These are phyloP conservation scores for Chlamydomonas asymmetrica DNA, from an alignment of 139 green algal species.

Conservation along the genomic window DNA sequence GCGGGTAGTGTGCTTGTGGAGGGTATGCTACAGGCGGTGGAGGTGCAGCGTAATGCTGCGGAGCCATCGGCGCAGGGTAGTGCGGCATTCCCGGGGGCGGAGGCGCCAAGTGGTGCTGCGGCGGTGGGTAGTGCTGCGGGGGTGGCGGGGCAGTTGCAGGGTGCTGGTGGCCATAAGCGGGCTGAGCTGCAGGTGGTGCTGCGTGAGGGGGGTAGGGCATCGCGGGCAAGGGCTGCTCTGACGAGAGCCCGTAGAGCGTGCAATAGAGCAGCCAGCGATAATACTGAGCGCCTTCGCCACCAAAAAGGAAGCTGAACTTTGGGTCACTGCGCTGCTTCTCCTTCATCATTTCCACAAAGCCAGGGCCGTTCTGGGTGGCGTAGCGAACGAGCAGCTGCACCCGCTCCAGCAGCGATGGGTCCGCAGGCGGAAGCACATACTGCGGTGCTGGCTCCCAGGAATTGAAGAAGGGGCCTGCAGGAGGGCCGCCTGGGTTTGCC, in stretches of 20 bases:
- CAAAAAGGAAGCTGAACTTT: conserved; percentile 54
- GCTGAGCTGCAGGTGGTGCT: neutral
- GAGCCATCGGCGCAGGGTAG: neutral
- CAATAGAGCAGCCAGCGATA: conserved; percentile 49
- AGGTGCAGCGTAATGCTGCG: conserved; percentile 1
- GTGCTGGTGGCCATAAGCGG: neutral
- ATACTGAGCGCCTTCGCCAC: conserved; percentile 36
- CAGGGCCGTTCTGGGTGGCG: conserved; percentile 39
- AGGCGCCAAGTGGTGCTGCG: neutral
- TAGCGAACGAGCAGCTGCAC: conserved; percentile 45
- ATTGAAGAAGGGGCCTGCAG: conserved; percentile 46
- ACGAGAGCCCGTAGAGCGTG: conserved; percentile 3
- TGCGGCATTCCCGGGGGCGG: neutral
- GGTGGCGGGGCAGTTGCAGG: neutral
- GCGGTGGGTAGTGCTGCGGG: neutral
- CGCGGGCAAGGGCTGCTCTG: neutral
- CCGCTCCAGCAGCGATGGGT: conserved; percentile 20
- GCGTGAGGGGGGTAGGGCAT: neutral
- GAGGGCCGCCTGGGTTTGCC: too few relatives aligned
- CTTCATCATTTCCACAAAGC: conserved; percentile 55
- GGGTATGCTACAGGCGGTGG: neutral
- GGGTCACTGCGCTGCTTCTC: conserved; percentile 49
- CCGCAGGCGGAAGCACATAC: conserved; percentile 20
- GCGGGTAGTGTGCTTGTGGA: neutral
- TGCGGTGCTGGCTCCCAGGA: conserved; percentile 30